Conservation (phyloP, 495 filamentous ascomycete genomes). For the Schizothecium vesticola region DNA sequence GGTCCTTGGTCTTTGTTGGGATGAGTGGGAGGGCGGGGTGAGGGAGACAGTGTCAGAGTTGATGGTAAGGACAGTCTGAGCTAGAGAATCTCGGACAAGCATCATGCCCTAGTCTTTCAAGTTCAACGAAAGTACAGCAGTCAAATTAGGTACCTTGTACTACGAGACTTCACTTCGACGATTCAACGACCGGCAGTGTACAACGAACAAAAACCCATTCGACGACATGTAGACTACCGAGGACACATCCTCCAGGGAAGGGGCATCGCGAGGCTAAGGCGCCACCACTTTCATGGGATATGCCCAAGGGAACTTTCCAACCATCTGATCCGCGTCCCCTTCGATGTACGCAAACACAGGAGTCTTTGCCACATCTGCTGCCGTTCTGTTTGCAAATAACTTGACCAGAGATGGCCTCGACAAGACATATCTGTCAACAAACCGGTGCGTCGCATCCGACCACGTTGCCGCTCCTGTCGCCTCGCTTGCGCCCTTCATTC, state of each 20-base stretch:
- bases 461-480: constrained; percentile 8
- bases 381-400: not conserved
- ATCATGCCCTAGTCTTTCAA: no score
- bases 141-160: no score
- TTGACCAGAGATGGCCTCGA: not conserved
- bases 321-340: not conserved
- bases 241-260: no score
- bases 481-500: constrained; percentile 1
- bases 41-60: not conserved
- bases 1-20: constrained; percentile 17
- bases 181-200: no score
- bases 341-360: constrained; percentile 11
- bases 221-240: no score
- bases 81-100: no score
- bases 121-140: no score
- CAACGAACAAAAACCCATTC: no score
- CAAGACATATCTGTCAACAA: not conserved
- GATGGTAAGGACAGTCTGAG: not conserved
- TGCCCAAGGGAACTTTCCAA: no score
- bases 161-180: no score
- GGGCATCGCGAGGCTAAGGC: no score
- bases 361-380: not conserved
- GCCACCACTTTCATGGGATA: no score
- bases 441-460: not conserved
- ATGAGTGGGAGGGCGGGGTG: not conserved